Base-by-base conservation (phyloP, 2,329 filamentous ascomycete genomes). In the Ploettnerulaceae sp. region DNA sequence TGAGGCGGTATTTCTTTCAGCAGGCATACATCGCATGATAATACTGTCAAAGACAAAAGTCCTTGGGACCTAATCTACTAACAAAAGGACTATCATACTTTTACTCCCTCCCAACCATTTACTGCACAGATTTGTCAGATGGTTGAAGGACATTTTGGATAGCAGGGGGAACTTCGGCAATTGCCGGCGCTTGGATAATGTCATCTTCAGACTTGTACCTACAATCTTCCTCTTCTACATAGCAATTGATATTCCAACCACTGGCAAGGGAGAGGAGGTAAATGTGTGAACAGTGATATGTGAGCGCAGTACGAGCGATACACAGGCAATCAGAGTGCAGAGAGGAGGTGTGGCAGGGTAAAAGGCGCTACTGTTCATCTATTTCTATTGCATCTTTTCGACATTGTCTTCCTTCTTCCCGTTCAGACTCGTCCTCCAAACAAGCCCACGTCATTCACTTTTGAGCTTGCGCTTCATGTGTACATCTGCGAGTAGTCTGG, bases 201-300 rank as follows among this genome's bases (percentile, higher is more conserved):
- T n/a, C 31, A 35, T 52, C 47, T 44, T 29, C 43, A 47, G 50
- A 48, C 25, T n/a, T 53, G 47, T 54, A 55, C 49, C 51, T 51
- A 49, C 53, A 31, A 38, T 44, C 47, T 44, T 45, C 45, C 35
- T 49, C 45, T 49, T 52, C 48, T 56, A 49, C 53, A 57, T 62
- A 59, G 59, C 53, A 61, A 60, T 54, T 56, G 51, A 60, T 50
- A 56, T 54, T 54, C 53, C 52, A 47, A 57, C 53, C 51, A 51
- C 48, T 53, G 54, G 43, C 20, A 51, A 47, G 40, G 52, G 49
- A 15, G 47, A 52, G 41, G 29, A 52, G 54, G 41, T 45, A 47
- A 42, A 49, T 26, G 36, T 33, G 39, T 57, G 54, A 57, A 52
- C 24, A 55, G 52, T 62, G 54, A 61, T 57, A 56, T 54, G 48